Conservation (phyloP, 306 rosid species). For the Vigna trinervia region DNA sequence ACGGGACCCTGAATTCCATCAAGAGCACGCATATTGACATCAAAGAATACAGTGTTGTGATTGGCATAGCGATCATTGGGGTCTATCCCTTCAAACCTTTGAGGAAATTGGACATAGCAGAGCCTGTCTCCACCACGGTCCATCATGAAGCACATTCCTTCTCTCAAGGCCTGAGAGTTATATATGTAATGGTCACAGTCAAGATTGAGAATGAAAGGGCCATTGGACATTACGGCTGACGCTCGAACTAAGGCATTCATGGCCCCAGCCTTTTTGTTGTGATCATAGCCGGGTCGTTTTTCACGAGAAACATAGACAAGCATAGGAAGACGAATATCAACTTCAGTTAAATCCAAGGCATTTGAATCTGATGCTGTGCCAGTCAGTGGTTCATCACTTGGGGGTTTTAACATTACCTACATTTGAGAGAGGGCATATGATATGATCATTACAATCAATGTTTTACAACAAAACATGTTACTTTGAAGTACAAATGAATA, state of each 20-base stretch:
- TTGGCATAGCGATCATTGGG: conserved; percentile 88
- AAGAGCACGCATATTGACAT: conserved; percentile 82
- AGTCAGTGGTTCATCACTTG: conserved; percentile 67
- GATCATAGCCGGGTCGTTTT: conserved; percentile 85
- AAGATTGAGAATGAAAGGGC: conserved; percentile 79
- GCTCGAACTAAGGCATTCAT: conserved; percentile 88
- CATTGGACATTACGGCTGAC: conserved; percentile 82
- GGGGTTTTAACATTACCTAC: conserved; percentile 81
- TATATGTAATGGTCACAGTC: conserved; percentile 84
- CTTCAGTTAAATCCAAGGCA: conserved; percentile 57
- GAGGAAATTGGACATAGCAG: conserved; percentile 80
- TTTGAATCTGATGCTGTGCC: conserved; percentile 57
- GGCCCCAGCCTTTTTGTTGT: conserved; percentile 90
- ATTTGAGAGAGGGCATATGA: conserved; percentile 15
- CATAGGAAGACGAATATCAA: conserved; percentile 85
- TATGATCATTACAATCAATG: conserved; percentile 25
- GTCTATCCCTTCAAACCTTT: conserved; percentile 86
- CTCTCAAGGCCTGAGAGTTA: conserved; percentile 75
- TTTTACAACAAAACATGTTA: not conserved
- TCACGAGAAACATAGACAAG: conserved; percentile 85
- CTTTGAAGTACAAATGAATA: not conserved
- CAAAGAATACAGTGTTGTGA: conserved; percentile 84
- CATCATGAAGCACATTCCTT: conserved; percentile 94
- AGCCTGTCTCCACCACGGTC: conserved; percentile 75
- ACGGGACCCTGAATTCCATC: conserved; percentile 88